Percentiles rank a stretch among this genome's conserved stretches.
These are phyloP conservation scores for Dactylorhiza incarnata DNA, from an alignment of 106 monocot species.

Conservation along the genomic window DNA sequence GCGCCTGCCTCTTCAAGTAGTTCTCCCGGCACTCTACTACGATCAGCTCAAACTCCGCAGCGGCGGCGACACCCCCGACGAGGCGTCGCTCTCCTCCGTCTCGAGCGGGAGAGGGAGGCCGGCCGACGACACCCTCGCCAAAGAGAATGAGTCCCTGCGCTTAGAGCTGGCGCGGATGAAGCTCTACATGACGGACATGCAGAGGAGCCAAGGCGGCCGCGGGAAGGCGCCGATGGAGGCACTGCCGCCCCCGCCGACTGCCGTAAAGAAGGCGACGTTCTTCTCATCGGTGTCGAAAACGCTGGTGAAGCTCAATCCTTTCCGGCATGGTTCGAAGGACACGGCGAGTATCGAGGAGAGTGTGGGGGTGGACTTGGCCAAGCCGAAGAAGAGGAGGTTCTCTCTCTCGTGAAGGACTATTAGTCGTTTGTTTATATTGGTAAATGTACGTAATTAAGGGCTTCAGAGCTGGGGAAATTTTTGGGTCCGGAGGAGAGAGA, in stretches of 20 bases:
- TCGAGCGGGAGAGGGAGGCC: slow-evolving; percentile 3
- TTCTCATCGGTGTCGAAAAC: slow-evolving; percentile 57
- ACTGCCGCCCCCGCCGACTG: background rate
- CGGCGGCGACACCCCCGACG: slow-evolving; percentile 2
- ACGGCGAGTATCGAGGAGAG: slow-evolving; percentile 35
- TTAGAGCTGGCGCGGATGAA: slow-evolving; percentile 71
- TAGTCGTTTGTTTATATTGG: background rate
- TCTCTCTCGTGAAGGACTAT: slow-evolving; percentile 48
- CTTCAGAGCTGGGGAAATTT: too few species aligned
- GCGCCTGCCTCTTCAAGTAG: slow-evolving; percentile 73
- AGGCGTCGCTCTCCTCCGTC: background rate
- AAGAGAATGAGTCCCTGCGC: slow-evolving; percentile 68
- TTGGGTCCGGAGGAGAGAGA: too few species aligned
- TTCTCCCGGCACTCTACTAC: slow-evolving; percentile 76
- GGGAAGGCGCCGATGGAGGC: background rate
- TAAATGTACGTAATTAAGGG: too few species aligned
- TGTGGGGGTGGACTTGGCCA: slow-evolving; percentile 2
- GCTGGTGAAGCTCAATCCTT: slow-evolving; percentile 77
- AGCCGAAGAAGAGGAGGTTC: slow-evolving; percentile 67
- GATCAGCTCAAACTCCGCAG: slow-evolving; percentile 84
- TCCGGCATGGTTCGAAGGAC: slow-evolving; percentile 66
- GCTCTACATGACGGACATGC: slow-evolving; percentile 46
- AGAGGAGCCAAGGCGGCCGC: slow-evolving; percentile 19
- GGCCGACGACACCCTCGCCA: slow-evolving; percentile 35
- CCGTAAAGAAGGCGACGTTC: slow-evolving; percentile 43